Percentiles rank a stretch among this genome's conserved stretches.
phyloP scores from a whole-genome alignment of 202 grass and related monocot species.

The Zoysia matrella region DNA sequence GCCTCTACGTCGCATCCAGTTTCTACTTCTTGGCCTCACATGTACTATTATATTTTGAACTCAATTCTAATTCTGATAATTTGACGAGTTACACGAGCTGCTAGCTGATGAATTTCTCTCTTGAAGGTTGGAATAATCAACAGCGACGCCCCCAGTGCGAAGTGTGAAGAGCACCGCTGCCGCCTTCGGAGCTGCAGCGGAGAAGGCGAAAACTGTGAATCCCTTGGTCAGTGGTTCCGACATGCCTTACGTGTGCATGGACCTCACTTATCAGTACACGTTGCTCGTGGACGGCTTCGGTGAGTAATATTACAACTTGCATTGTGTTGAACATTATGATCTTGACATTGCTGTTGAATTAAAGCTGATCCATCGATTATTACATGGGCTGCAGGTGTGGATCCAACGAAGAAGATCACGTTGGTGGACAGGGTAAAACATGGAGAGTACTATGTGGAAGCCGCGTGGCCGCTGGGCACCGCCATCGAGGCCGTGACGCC shows the following conservation, averaged over 20 bases:
- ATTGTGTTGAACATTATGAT: too few relatives aligned
- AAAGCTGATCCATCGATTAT: neutral
- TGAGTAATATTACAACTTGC: neutral
- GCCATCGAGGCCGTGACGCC: slow-evolving; percentile 45
- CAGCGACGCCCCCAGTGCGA: too few relatives aligned
- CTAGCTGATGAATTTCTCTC: too few relatives aligned
- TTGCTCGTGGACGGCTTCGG: slow-evolving; percentile 55
- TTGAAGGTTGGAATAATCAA: too few relatives aligned
- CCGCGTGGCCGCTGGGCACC: slow-evolving; percentile 36
- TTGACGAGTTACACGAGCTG: too few relatives aligned
- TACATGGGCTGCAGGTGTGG: neutral
- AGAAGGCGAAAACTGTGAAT: neutral
- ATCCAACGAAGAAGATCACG: slow-evolving; percentile 26
- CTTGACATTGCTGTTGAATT: too few relatives aligned
- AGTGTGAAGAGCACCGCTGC: neutral
- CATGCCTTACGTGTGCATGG: slow-evolving; percentile 51
- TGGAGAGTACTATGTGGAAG: slow-evolving; percentile 26
- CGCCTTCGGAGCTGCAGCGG: slow-evolving; percentile 3
- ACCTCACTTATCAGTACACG: slow-evolving; percentile 41
- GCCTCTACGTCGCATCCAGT: neutral
- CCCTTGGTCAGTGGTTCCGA: neutral
- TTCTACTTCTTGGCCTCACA: neutral
- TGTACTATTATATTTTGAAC: neutral
- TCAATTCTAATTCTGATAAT: too few relatives aligned
- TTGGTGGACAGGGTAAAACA: slow-evolving; percentile 38